A percentile compares a stretch with the other conserved stretches of the same genome.
Evolutionary conservation across 257 asterid genomes (phyloP).

Genomic region (Coffea eugenioides): DNA sequence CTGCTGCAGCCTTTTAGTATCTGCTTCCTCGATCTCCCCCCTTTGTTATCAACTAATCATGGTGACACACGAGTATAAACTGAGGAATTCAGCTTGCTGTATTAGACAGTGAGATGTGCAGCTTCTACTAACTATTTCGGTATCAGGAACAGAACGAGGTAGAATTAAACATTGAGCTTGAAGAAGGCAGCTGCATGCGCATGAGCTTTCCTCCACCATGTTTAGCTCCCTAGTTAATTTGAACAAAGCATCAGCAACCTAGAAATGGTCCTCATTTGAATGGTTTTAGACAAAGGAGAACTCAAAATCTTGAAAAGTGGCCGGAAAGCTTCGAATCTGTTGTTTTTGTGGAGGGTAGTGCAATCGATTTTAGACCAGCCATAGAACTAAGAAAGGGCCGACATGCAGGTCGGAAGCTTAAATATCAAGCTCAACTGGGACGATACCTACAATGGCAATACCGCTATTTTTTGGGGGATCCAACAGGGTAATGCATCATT

Average conservation of each 20-base stretch:
- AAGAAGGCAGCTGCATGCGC: background rate
- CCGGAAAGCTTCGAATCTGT: constrained; percentile 14
- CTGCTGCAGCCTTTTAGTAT: background rate
- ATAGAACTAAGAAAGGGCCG: background rate
- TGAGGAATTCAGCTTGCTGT: too few species aligned
- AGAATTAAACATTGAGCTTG: background rate
- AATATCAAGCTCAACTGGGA: constrained; percentile 1
- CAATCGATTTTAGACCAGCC: background rate
- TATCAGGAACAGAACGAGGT: background rate
- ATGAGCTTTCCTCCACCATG: background rate
- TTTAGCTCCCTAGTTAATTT: background rate
- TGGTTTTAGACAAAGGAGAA: constrained; percentile 18
- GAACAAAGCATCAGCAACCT: too few species aligned
- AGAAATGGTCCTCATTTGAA: constrained; percentile 9
- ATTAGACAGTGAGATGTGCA: too few species aligned
- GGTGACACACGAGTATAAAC: background rate
- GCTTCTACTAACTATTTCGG: background rate
- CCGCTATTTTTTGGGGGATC: background rate
- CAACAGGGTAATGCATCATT: background rate
- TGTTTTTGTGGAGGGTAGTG: background rate
- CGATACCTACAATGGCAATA: background rate
- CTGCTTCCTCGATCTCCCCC: background rate
- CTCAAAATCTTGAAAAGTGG: constrained; percentile 6
- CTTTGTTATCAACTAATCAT: background rate
- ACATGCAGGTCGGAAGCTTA: constrained; percentile 1